phyloP scores from a whole-genome alignment of 345 rosid species.

The Pistacia atlantica region DNA sequence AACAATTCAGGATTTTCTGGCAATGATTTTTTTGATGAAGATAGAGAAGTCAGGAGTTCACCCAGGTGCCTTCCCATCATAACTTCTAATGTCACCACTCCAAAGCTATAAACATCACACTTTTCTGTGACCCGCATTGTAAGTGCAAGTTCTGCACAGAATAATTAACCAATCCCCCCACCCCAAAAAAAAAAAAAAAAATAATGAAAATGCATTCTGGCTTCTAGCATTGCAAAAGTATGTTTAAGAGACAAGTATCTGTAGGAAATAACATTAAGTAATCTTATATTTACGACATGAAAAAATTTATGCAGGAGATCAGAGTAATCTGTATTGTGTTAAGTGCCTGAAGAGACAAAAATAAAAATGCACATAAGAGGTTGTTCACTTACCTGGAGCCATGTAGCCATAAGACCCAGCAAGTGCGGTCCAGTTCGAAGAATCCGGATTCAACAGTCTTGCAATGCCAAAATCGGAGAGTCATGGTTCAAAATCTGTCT shows the following conservation, averaged over 20 bases:
- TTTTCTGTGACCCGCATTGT: conserved; percentile 47
- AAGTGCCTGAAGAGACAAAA: background rate
- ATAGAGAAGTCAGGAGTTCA: conserved; percentile 41
- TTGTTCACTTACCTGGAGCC: conserved; percentile 63
- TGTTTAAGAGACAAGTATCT: background rate
- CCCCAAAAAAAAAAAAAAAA: background rate
- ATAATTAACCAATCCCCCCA: background rate
- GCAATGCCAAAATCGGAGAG: conserved; percentile 78
- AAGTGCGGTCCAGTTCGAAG: conserved; percentile 64
- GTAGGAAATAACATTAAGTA: background rate
- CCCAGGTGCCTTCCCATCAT: conserved; percentile 77
- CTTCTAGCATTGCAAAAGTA: background rate
- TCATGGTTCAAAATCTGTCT: conserved; percentile 49
- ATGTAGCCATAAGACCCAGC: conserved; percentile 77
- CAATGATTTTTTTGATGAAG: conserved; percentile 11
- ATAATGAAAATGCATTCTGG: background rate
- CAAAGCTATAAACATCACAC: conserved; percentile 66
- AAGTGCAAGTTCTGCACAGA: conserved; percentile 41
- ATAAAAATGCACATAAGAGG: background rate
- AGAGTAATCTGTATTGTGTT: background rate
- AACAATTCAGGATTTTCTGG: conserved; percentile 28
- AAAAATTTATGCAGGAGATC: background rate
- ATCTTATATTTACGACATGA: too few relatives aligned
- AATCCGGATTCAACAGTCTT: conserved; percentile 43
- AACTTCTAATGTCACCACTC: conserved; percentile 62